A percentile compares a stretch with the other conserved stretches of the same genome.
Conservation (phyloP, 495 filamentous ascomycete species). For the Neurospora intermedia region DNA sequence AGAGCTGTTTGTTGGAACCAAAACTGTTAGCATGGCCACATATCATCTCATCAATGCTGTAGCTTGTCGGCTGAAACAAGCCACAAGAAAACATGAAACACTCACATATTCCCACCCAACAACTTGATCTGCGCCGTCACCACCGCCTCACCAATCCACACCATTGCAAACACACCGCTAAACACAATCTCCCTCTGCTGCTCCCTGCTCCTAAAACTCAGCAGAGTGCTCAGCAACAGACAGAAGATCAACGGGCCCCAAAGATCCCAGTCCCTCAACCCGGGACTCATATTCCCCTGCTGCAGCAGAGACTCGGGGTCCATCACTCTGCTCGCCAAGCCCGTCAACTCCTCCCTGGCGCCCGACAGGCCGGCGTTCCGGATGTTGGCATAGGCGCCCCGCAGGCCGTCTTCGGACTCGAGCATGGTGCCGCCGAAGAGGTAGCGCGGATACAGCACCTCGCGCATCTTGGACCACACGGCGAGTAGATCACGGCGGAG, state of each 20-base stretch:
- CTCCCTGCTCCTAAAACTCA: conserved; percentile 63
- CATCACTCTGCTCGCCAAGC: conserved; percentile 30
- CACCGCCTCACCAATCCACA: conserved; percentile 94
- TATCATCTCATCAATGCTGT: neutral
- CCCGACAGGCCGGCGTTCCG: conserved; percentile 36
- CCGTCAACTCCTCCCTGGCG: conserved; percentile 19
- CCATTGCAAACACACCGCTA: conserved; percentile 87
- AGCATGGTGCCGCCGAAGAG: conserved; percentile 72
- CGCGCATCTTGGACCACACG: conserved; percentile 95
- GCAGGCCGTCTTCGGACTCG: conserved; percentile 42
- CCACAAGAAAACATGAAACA: conserved; percentile 8
- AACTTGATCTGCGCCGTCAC: conserved; percentile 99
- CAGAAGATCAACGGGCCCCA: conserved; percentile 96
- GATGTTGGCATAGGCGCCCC: conserved; percentile 43
- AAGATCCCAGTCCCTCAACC: conserved; percentile 90
- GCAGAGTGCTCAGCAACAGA: conserved; percentile 70
- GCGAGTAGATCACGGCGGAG: conserved; percentile 81
- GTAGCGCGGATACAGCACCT: conserved; percentile 96
- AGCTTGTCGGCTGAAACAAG: neutral
- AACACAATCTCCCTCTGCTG: conserved; percentile 83
- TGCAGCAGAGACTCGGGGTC: conserved; percentile 43
- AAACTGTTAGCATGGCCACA: conserved; percentile 2
- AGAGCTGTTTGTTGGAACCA: conserved; percentile 47
- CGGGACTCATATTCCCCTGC: conserved; percentile 74
- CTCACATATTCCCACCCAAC: conserved; percentile 93